Evolutionary conservation across 306 rosid genomes (phyloP), one percentile per base, ranked within the genome.

Genomic region (Vigna mungo): DNA sequence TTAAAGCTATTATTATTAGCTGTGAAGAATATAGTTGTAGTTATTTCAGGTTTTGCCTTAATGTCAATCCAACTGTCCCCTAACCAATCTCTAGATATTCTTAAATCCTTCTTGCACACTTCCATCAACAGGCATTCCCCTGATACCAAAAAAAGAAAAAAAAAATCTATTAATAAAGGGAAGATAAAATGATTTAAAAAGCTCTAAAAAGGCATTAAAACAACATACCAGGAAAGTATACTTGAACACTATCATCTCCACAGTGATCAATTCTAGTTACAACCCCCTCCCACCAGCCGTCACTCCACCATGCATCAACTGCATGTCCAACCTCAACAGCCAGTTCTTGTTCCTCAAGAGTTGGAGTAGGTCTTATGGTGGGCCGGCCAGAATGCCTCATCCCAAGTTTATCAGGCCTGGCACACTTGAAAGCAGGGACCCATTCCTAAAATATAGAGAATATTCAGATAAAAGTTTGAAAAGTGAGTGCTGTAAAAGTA

Each of bases 231-330:
- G 96, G 91, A 71, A 90, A 82, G 85, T 85, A 92, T 71, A 90
- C 90, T 75, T 87, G 94, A 85, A 87, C 81, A 37, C 56, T 58
- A 47, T 81, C 89, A 72, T 83, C 82, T 17, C 77, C 67, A 12
- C 81, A 54, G 79, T 82, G 44, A 10, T 87, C 90, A 74, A 86
- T 69, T 82, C 84, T 87, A 78, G 85, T 87, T 59, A 89, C 86
- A 80, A 92, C 88, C 32, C 99, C 99, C 86, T 95, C 99, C 99
- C 99, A 95, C 99, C 99, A 95, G 48, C 99, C 99, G 78, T 95
- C 99, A 47, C 99, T 92, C 99, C 99, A 95, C 99, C 97, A 92
- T 58, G 94, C 99, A 82, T 95, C 99, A 44, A 95, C 88, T 43
- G 97, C 96, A 61, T 79, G 80, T 69, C 99, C 99, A 34, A 89